Base-by-base conservation (phyloP, 1,284 basidiomycete species). In the Papiliotrema laurentii region DNA sequence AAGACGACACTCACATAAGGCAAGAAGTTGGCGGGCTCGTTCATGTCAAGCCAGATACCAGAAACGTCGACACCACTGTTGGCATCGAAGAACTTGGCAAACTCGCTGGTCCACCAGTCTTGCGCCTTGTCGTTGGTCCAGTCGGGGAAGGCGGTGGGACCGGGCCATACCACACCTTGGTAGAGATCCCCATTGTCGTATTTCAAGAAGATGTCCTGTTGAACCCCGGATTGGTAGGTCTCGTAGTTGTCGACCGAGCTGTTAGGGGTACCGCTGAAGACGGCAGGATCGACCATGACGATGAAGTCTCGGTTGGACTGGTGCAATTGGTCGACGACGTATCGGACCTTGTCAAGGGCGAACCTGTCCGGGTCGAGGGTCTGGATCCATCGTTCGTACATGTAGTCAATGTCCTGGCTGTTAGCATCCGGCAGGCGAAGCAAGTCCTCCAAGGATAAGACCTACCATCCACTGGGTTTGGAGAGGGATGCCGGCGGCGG, bases 251-350 rank as follows among this genome's bases (percentile, higher is more conserved):
- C 67, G 18, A 53, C 54, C 0, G 56, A 47, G 14, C 26, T 25
- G 47, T 58, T 54, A 0, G 49, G 51, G 6, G 45, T 49, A 14
- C 58, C 58, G 35, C 47, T 49, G 45, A 54, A 82, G 0, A 85
- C 76, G 2, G 84, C 83, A n/a, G 85, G 84, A 63, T 87, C 84
- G 2, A 83, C 84, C 84, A 86, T 86, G 39, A 85, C 64, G 22
- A 85, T 73, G 66, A 77, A 84, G 52, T 77, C 76, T 60, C 85
- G 84, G 36, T 81, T 71, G 47, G 82, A 77, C 0, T 63, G 53
- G 58, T 86, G 84, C 2, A 86, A 72, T 53, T 80, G 78, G 45
- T 76, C 71, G 22, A 85, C 78, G 45, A 87, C 82, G 57, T 86
- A 80, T 31, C 78, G 79, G 77, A 86, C 80, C 43, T 81, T 75